A percentile compares a stretch with the other conserved stretches of the same genome.
phyloP scores from a whole-genome alignment of 805 yeast genomes.

The Kuraishia piskuri region DNA sequence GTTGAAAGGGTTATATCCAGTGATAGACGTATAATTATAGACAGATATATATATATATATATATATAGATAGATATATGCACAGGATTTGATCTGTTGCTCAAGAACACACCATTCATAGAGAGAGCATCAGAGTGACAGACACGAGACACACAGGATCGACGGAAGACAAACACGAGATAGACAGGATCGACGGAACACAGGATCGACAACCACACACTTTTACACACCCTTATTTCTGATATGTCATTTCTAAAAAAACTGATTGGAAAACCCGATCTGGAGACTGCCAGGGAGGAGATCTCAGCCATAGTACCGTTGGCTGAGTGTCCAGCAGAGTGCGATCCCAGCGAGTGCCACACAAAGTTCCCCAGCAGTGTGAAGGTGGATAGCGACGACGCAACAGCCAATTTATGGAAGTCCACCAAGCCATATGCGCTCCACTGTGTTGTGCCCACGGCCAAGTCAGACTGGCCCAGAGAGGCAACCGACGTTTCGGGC shows the following conservation, averaged over 20 bases:
- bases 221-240: no score
- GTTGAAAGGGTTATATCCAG: no score
- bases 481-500: constrained; percentile 41
- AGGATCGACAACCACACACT: no score
- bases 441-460: constrained; percentile 84
- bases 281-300: constrained; percentile 17
- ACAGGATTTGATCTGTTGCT: no score
- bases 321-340: constrained; percentile 49
- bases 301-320: constrained; percentile 29
- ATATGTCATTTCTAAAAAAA: background rate
- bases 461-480: constrained; percentile 75
- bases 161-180: no score
- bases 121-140: no score
- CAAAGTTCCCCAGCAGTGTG: constrained; percentile 43
- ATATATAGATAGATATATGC: no score
- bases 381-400: constrained; percentile 26
- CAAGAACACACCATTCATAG: no score
- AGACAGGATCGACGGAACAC: no score
- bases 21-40: no score
- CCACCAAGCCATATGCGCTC: constrained; percentile 59
- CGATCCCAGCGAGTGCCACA: constrained; percentile 35
- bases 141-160: no score
- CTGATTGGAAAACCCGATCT: background rate
- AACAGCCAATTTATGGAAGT: constrained; percentile 47
- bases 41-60: no score